These are phyloP conservation scores for Acer saccharum DNA, from an alignment of 345 rosid species.

Conservation along the genomic window DNA sequence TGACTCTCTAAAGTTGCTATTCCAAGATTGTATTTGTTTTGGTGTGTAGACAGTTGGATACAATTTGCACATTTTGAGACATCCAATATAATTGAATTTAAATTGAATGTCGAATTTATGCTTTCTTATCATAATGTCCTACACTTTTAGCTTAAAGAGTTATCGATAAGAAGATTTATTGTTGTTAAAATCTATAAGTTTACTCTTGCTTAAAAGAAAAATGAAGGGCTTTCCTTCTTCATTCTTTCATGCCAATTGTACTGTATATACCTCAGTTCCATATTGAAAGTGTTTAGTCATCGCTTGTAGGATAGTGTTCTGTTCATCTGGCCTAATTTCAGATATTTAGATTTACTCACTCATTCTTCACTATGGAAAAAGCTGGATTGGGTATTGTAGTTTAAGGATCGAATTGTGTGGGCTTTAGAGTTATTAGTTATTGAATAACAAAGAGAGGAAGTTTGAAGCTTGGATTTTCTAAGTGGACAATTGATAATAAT, in stretches of 20 bases:
- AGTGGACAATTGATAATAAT: background rate
- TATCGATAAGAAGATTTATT: background rate
- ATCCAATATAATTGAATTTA: background rate
- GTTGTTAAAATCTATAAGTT: background rate
- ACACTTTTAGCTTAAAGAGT: too few species aligned
- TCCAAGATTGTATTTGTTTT: background rate
- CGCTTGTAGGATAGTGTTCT: background rate
- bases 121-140: background rate
- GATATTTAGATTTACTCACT: conserved; percentile 5
- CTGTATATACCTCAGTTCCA: background rate
- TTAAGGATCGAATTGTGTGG: background rate
- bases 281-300: background rate
- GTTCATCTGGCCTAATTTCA: background rate
- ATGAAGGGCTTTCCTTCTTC: background rate
- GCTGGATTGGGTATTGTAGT: background rate
- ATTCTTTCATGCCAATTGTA: background rate
- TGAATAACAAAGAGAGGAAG: background rate
- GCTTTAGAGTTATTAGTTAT: background rate
- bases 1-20: background rate
- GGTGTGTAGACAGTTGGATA: background rate
- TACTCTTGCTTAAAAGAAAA: background rate
- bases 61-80: background rate
- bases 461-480: background rate
- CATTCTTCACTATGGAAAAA: background rate
- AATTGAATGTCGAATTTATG: background rate